phyloP scores from a whole-genome alignment of 306 rosid genomes.

The Trichosanthes cucumerina region DNA sequence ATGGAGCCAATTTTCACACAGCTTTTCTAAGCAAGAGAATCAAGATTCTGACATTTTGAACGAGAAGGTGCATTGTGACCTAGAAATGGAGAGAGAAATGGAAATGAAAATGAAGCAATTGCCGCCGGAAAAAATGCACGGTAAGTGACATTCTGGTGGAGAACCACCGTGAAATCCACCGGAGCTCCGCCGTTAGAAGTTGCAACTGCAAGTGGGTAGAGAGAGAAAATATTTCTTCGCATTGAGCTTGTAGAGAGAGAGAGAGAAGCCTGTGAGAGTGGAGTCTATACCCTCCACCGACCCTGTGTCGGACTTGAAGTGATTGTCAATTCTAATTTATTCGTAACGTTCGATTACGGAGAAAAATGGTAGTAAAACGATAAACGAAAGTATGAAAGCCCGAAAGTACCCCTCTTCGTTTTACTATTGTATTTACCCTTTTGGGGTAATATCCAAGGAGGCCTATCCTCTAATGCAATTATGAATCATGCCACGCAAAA shows the following conservation, averaged over 20 bases:
- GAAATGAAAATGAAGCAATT: background rate
- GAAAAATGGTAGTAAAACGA: background rate
- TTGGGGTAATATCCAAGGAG: background rate
- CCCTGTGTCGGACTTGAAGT: slow-evolving; percentile 37
- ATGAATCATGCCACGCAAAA: background rate
- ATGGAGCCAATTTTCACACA: slow-evolving; percentile 11
- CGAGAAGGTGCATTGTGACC: background rate
- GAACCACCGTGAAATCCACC: background rate
- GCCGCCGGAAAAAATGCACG: background rate
- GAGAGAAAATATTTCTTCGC: background rate
- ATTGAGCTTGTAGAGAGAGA: slow-evolving; percentile 5
- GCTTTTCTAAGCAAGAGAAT: slow-evolving; percentile 11
- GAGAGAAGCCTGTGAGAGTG: background rate
- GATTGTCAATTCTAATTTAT: slow-evolving; percentile 25
- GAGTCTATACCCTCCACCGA: slow-evolving; percentile 24
- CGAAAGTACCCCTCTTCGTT: background rate
- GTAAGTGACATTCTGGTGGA: background rate
- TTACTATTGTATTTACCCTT: background rate
- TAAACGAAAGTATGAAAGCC: background rate
- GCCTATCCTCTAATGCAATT: background rate
- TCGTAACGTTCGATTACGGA: slow-evolving; percentile 29
- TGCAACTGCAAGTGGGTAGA: background rate
- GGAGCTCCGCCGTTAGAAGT: background rate
- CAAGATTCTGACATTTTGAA: slow-evolving; percentile 10
- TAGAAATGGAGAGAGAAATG: background rate